Percentiles rank a stretch among this genome's conserved stretches.
Evolutionary conservation across 2,329 filamentous ascomycete species (phyloP).

Genomic region (Aureobasidium subglaciale): DNA sequence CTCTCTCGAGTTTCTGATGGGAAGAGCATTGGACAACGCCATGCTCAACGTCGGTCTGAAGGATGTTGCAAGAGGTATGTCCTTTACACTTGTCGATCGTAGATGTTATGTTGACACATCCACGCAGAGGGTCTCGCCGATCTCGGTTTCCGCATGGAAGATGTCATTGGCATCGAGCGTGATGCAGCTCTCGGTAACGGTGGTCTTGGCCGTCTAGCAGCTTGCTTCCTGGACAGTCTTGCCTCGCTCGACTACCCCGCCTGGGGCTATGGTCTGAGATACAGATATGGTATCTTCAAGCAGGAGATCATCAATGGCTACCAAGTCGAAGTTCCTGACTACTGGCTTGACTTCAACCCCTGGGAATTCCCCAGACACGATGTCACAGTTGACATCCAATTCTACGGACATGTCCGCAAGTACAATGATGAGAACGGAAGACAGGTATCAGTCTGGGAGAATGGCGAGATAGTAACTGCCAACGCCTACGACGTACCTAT

Average conservation of each 20-base stretch:
- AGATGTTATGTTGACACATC: slow-evolving; percentile 17
- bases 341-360: slow-evolving; percentile 98
- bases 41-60: slow-evolving; percentile 95
- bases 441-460: slow-evolving; percentile 71
- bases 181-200: slow-evolving; percentile 95
- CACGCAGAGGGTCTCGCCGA: slow-evolving; percentile 69
- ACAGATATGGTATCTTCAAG: slow-evolving; percentile 95
- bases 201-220: slow-evolving; percentile 86
- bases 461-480: slow-evolving; percentile 84
- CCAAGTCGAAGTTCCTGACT: slow-evolving; percentile 95
- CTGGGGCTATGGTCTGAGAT: slow-evolving; percentile 94
- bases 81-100: slow-evolving; percentile 1
- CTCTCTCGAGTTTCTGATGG: slow-evolving; percentile 97
- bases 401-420: slow-evolving; percentile 80
- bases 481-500: slow-evolving; percentile 85
- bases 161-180: slow-evolving; percentile 89
- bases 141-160: slow-evolving; percentile 93
- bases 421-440: slow-evolving; percentile 69
- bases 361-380: slow-evolving; percentile 98
- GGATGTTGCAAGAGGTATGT: slow-evolving; percentile 67
- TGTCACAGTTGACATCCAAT: slow-evolving; percentile 93
- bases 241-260: slow-evolving; percentile 92
- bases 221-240: slow-evolving; percentile 94
- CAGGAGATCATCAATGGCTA: slow-evolving; percentile 98
- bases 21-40: slow-evolving; percentile 90